These are phyloP conservation scores for Pseudomicrostroma phylloplanum DNA, from an alignment of 1,284 basidiomycete species.

Conservation along the genomic window DNA sequence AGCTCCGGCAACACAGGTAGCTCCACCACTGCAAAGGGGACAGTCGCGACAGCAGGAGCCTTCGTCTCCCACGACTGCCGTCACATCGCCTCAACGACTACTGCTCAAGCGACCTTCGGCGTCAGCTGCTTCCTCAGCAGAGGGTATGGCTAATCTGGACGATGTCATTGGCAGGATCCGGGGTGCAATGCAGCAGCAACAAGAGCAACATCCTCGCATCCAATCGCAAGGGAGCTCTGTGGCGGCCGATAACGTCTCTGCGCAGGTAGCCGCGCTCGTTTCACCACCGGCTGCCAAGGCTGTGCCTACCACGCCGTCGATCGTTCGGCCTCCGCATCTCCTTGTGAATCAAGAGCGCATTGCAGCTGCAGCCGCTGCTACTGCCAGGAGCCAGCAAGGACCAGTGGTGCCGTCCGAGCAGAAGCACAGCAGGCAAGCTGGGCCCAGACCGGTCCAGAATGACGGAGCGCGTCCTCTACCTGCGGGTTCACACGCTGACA, in stretches of 20 bases:
- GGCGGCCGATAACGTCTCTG: not conserved
- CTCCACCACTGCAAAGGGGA: not conserved
- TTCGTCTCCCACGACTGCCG: too few relatives aligned
- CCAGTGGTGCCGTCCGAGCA: not conserved
- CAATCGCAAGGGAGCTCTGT: not conserved
- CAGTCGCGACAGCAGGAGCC: too few relatives aligned
- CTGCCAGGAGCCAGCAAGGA: not conserved
- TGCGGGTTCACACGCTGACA: not conserved
- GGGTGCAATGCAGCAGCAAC: not conserved
- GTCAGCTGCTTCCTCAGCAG: constrained; percentile 1
- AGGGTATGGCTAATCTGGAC: constrained; percentile 13
- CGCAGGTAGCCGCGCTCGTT: not conserved
- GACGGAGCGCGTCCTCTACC: not conserved
- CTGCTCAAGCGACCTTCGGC: not conserved
- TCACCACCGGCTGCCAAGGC: not conserved
- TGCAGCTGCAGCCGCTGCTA: not conserved
- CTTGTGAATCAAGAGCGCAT: not conserved
- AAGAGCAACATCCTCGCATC: not conserved
- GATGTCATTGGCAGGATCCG: constrained; percentile 12
- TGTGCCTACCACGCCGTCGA: not conserved
- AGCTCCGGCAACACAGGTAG: not conserved
- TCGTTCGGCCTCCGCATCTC: too few relatives aligned
- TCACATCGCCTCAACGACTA: too few relatives aligned
- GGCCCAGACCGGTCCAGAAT: not conserved
- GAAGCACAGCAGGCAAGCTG: not conserved